These are phyloP conservation scores for Kalanchoe fedtschenkoi DNA, from an alignment of 164 flowering plant genomes.

Conservation along the genomic window DNA sequence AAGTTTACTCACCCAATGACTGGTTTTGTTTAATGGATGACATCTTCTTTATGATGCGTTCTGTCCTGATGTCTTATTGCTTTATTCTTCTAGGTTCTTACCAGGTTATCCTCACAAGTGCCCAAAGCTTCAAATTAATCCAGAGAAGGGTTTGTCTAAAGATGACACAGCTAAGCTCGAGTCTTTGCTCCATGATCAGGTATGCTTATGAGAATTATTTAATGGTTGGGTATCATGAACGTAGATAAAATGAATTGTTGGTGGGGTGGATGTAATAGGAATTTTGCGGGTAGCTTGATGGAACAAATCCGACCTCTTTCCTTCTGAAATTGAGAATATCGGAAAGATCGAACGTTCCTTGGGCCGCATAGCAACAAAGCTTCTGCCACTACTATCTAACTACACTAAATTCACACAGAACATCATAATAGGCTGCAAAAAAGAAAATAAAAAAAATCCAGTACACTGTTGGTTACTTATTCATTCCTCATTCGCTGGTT, in stretches of 20 bases:
- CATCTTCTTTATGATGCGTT: neutral
- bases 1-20: neutral
- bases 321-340: neutral
- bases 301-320: neutral
- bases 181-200: constrained; percentile 80
- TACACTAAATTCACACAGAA: neutral
- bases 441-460: neutral
- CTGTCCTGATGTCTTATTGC: neutral
- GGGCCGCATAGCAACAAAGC: neutral
- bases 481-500: neutral
- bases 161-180: constrained; percentile 55
- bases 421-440: neutral
- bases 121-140: constrained; percentile 68
- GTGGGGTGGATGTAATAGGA: neutral
- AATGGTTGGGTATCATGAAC: neutral
- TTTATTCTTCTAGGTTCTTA: constrained; percentile 36
- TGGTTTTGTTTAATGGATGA: neutral
- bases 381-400: neutral
- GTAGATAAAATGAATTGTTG: neutral
- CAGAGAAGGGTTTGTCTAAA: constrained; percentile 64
- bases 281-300: neutral
- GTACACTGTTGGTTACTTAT: neutral
- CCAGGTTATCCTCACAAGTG: constrained; percentile 94
- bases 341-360: neutral
- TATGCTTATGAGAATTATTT: constrained; percentile 5